Conservation (phyloP, 768 basidiomycete genomes). For the Pholiota microspora region DNA sequence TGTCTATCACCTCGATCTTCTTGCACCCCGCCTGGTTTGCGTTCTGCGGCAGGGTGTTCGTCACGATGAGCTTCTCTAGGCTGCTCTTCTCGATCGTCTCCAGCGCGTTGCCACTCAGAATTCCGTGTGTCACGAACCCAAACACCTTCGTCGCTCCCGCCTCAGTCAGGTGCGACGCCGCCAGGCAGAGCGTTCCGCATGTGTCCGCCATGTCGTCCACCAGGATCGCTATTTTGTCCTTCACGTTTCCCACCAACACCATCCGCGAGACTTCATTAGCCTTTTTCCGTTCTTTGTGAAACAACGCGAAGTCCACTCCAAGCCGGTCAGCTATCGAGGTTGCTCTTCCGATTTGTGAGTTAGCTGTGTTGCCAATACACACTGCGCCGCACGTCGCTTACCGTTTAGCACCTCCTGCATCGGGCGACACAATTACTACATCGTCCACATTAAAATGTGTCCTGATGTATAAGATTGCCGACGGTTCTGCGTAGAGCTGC, state of each 20-base stretch:
- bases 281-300: conserved; percentile 99
- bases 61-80: conserved; percentile 94
- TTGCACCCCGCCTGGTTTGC: conserved; percentile 67
- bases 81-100: conserved; percentile 66
- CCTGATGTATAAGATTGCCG: conserved; percentile 92
- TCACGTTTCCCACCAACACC: conserved; percentile 93
- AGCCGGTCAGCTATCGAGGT: conserved; percentile 96
- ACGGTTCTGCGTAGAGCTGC: conserved; percentile 94
- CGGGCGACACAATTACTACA: conserved; percentile 95
- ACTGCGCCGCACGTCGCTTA: conserved; percentile 30
- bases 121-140: conserved; percentile 96
- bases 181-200: conserved; percentile 90
- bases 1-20: conserved; percentile 92
- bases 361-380: conserved; percentile 6
- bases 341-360: conserved; percentile 52
- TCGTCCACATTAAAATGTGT: conserved; percentile 82
- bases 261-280: conserved; percentile 93
- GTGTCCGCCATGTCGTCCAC: conserved; percentile 99
- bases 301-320: conserved; percentile 96
- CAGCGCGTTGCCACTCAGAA: conserved; percentile 88
- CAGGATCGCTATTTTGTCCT: conserved; percentile 89
- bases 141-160: conserved; percentile 85
- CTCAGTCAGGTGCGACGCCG: conserved; percentile 84
- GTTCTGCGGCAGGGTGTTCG: conserved; percentile 93
- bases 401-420: conserved; percentile 98